Base-by-base conservation (phyloP, 2,329 filamentous ascomycete genomes). In the Aspergillus flavus region DNA sequence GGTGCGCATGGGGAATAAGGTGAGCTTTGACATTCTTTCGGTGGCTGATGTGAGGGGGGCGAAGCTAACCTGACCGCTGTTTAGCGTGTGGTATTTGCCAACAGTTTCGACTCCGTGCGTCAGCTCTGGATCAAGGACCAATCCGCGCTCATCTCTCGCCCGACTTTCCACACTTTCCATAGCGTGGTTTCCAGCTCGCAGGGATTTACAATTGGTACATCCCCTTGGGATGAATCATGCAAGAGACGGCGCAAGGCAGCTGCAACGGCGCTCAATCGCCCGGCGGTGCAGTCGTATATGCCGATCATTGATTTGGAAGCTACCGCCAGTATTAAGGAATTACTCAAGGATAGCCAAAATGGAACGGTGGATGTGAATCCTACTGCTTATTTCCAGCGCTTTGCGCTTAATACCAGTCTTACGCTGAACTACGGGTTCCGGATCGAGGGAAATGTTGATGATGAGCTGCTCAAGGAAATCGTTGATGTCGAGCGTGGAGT, bases 191-290 rank as follows among this genome's bases (percentile, higher is more conserved):
- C 91, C 1, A 87, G 84, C 39, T 91, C 89, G 0, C 89, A 93
- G 69, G 91, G 91, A 6, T 91, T 93, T 76, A 94, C 91, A 0
- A 93, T 95, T 64, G 92, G 92, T 1, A 93, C 91, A 0, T 93
- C 91, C 0, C 91, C 92, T 0, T 95, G 91, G 89, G 91, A 94
- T 65, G 91, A 93, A 57, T 92, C 88, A 2, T 92, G 90, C 79
- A 94, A 94, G 76, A 82, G 84, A 28, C 85, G 91, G 11, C 86
- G 92, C 66, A 94, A 93, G 80, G 91, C 90, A 0, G 91, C 91
- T 1, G 91, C 90, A 4, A 93, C 91, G 0, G 91, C 92, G 0
- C 83, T 94, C 26, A 94, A 94, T 74, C 85, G 89, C 0, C 91
- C 91, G 0, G 88, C 91, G 0, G 86, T 91, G 1, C 89, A 92